phyloP scores from a whole-genome alignment of 495 filamentous ascomycete genomes.

The Aspergillus carlsbadensis region DNA sequence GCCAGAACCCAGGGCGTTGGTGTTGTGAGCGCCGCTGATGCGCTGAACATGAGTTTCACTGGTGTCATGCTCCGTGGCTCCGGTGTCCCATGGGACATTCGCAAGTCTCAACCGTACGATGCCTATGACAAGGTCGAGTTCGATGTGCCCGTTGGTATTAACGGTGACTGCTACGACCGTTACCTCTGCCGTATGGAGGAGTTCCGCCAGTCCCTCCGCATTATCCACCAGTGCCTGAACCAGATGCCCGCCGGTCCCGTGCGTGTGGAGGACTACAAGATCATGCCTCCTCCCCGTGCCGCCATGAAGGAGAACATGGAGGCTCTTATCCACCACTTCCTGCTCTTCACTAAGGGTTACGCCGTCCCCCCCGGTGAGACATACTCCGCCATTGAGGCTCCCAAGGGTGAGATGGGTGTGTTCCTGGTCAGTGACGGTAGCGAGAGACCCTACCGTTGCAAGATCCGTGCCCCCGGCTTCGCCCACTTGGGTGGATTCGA shows the following conservation, averaged over 20 bases:
- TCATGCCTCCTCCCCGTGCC: slow-evolving; percentile 90
- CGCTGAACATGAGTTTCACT: slow-evolving; percentile 91
- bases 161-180: slow-evolving; percentile 98
- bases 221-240: slow-evolving; percentile 98
- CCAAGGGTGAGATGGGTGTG: slow-evolving; percentile 99
- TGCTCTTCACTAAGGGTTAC: slow-evolving; percentile 98
- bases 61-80: slow-evolving; percentile 98
- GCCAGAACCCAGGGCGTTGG: slow-evolving; percentile 87
- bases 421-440: slow-evolving; percentile 95
- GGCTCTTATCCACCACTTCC: slow-evolving; percentile 97
- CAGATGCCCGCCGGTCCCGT: slow-evolving; percentile 96
- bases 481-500: slow-evolving; percentile 95
- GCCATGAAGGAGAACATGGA: slow-evolving; percentile 99
- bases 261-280: slow-evolving; percentile 97
- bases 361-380: slow-evolving; percentile 97
- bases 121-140: slow-evolving; percentile 98
- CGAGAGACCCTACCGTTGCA: slow-evolving; percentile 95
- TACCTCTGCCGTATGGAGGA: slow-evolving; percentile 99
- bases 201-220: slow-evolving; percentile 94
- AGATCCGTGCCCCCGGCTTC: slow-evolving; percentile 96
- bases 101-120: slow-evolving; percentile 94
- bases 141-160: slow-evolving; percentile 92
- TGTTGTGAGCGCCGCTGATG: slow-evolving; percentile 86
- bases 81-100: slow-evolving; percentile 96
- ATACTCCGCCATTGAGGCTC: slow-evolving; percentile 95